Percentiles rank a stretch among this genome's conserved stretches.
phyloP scores from a whole-genome alignment of 331 rosid species.

The Rosa hybrid region DNA sequence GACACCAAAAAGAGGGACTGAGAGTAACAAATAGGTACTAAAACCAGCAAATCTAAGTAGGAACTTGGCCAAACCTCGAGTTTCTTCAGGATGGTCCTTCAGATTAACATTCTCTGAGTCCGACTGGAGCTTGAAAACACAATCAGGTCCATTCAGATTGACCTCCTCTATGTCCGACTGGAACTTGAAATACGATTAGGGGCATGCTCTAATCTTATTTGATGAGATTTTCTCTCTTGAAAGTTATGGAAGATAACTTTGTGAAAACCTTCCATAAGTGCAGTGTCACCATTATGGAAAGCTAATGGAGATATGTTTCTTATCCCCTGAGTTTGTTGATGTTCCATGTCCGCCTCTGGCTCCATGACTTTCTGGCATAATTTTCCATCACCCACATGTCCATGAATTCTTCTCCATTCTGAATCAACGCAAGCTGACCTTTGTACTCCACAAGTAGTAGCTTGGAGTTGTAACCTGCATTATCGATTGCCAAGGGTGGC shows the following conservation, averaged over 20 bases:
- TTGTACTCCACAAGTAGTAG: background rate
- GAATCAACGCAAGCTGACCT: background rate
- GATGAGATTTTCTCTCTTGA: background rate
- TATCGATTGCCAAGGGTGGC: background rate
- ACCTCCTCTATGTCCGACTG: background rate
- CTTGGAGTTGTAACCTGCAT: background rate
- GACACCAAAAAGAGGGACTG: background rate
- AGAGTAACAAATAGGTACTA: background rate
- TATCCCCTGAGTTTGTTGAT: background rate
- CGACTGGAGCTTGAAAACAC: background rate
- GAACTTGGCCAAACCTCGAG: background rate
- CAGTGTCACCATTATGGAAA: background rate
- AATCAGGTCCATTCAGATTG: background rate
- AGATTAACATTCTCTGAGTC: background rate
- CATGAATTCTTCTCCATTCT: background rate
- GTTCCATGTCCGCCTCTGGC: background rate
- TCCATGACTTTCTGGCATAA: background rate
- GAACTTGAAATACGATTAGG: background rate
- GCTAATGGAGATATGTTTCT: background rate
- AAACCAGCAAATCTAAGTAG: background rate
- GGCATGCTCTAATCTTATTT: background rate
- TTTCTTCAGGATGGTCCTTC: background rate
- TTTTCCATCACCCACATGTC: background rate
- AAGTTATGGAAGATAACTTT: background rate
- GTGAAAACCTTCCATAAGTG: background rate